These are phyloP conservation scores for Aulographum hederae DNA, from an alignment of 2,329 filamentous ascomycete genomes.

Conservation along the genomic window DNA sequence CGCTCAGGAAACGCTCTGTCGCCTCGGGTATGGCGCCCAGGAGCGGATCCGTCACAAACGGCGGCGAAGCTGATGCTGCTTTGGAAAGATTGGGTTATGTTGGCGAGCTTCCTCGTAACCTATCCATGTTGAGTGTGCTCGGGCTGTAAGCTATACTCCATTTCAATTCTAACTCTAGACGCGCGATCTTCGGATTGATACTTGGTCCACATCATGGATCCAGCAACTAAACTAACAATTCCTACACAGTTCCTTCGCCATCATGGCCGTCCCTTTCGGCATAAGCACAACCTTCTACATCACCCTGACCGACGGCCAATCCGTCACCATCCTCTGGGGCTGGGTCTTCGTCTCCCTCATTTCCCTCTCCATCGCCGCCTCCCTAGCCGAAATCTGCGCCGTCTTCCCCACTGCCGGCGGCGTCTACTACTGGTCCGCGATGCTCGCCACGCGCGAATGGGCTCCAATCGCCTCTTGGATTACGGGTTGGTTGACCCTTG, in stretches of 20 bases:
- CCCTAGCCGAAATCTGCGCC: constrained; percentile 50
- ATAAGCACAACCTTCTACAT: constrained; percentile 51
- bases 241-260: constrained; percentile 51
- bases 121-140: constrained; percentile 37
- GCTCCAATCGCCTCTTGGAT: constrained; percentile 51
- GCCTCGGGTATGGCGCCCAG: no score
- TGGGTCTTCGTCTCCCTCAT: constrained; percentile 49
- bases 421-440: constrained; percentile 52
- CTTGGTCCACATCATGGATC: not conserved
- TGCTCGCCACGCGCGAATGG: constrained; percentile 46
- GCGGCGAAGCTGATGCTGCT: constrained; percentile 16
- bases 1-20: no score
- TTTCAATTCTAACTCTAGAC: constrained; percentile 7
- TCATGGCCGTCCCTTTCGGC: constrained; percentile 56
- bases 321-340: constrained; percentile 51
- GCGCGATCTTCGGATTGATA: not conserved
- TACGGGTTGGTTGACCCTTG: constrained; percentile 52
- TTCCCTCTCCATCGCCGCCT: constrained; percentile 44
- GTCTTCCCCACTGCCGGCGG: constrained; percentile 51
- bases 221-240: constrained; percentile 5
- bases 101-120: constrained; percentile 38
- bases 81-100: constrained; percentile 22
- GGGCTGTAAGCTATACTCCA: no score
- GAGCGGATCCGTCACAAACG: no score
- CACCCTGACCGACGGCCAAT: constrained; percentile 45